These are phyloP conservation scores for Phytophthora niederhauseri DNA, from an alignment of 352 stramenopile genomes.

Conservation along the genomic window DNA sequence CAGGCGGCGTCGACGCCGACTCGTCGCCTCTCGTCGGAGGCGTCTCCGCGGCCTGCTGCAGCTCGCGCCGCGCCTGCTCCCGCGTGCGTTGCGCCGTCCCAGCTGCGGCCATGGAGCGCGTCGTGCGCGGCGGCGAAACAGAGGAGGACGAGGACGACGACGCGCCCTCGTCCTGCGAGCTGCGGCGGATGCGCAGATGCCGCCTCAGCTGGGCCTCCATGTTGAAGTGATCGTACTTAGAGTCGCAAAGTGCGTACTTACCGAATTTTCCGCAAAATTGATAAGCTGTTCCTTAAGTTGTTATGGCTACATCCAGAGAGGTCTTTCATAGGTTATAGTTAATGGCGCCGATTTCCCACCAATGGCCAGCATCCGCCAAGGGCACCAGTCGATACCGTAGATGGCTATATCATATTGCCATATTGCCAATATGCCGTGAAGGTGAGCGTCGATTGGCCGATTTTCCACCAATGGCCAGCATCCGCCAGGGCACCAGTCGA, in stretches of 20 bases:
- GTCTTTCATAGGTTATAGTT: too few relatives aligned
- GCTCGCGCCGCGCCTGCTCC: conserved; percentile 15
- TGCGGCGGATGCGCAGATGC: conserved; percentile 15
- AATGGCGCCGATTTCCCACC: too few relatives aligned
- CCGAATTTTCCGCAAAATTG: too few relatives aligned
- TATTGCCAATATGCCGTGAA: too few relatives aligned
- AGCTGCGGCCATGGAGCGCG: conserved; percentile 9
- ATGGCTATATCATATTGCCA: too few relatives aligned
- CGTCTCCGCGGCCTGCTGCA: not conserved
- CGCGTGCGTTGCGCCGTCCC: conserved; percentile 13
- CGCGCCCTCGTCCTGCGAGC: not conserved
- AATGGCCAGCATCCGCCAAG: too few relatives aligned
- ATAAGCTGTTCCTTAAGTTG: too few relatives aligned
- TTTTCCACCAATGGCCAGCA: conserved; percentile 3
- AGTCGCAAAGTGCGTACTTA: too few relatives aligned
- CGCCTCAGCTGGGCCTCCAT: conserved; percentile 24
- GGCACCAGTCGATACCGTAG: too few relatives aligned
- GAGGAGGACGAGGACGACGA: not conserved
- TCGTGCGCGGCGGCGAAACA: not conserved
- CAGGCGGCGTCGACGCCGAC: conserved; percentile 12
- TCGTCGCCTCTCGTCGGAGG: not conserved
- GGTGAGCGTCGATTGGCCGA: not conserved
- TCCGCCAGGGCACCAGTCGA: not conserved
- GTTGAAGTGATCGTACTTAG: conserved; percentile 3
- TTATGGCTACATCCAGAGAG: too few relatives aligned